A percentile compares a stretch with the other conserved stretches of the same genome.
Evolutionary conservation across 352 stramenopile genomes (phyloP).

Genomic region (Phytophthora citricola): DNA sequence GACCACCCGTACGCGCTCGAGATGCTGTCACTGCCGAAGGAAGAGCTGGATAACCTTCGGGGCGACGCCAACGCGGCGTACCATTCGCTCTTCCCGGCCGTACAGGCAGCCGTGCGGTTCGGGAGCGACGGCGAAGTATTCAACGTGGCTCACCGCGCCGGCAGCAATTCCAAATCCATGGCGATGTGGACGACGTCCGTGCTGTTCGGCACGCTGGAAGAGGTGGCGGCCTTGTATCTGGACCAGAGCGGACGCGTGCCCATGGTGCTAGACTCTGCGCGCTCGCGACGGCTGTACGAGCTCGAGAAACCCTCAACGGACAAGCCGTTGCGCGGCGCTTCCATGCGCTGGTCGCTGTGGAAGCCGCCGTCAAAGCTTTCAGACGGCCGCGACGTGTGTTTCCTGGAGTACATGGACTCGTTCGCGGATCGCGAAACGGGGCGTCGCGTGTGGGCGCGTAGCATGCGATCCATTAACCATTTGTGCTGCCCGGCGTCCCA

Average conservation of each 20-base stretch:
- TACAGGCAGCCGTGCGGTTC: conserved; percentile 45
- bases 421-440: conserved; percentile 68
- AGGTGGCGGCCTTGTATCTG: conserved; percentile 69
- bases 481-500: conserved; percentile 64
- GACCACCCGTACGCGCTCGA: conserved; percentile 61
- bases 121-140: conserved; percentile 45
- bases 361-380: conserved; percentile 60
- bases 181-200: conserved; percentile 66
- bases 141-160: conserved; percentile 38
- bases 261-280: conserved; percentile 53
- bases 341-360: conserved; percentile 69
- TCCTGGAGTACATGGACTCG: conserved; percentile 72
- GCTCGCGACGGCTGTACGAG: conserved; percentile 60
- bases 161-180: conserved; percentile 50
- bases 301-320: conserved; percentile 51
- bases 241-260: conserved; percentile 47
- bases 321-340: conserved; percentile 49
- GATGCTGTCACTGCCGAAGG: conserved; percentile 44
- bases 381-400: conserved; percentile 60
- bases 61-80: conserved; percentile 40
- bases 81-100: conserved; percentile 45
- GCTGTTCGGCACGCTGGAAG: conserved; percentile 63
- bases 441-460: conserved; percentile 68
- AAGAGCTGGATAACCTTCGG: conserved; percentile 41
- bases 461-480: conserved; percentile 72